Evolutionary conservation across 2,329 filamentous ascomycete genomes (phyloP).

Genomic region (Onygenales sp.): DNA sequence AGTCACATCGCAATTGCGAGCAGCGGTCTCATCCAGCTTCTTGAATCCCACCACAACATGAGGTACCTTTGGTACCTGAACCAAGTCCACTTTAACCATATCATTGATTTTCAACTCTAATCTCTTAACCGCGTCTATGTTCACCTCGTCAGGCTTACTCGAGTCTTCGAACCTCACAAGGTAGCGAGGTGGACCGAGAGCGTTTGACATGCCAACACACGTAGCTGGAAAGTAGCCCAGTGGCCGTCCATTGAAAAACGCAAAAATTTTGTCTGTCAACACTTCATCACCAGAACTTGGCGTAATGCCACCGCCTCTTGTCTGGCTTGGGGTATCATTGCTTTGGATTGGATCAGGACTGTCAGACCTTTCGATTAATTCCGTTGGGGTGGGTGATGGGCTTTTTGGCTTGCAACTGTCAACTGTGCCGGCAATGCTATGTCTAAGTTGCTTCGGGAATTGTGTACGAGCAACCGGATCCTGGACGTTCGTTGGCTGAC

Average conservation of each 20-base stretch:
- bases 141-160: slow-evolving; percentile 30
- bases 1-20: slow-evolving; percentile 14
- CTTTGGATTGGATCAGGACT: slow-evolving; percentile 1
- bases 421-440: background rate
- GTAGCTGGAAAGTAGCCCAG: slow-evolving; percentile 52
- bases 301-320: background rate
- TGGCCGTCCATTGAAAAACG: slow-evolving; percentile 47
- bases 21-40: slow-evolving; percentile 19
- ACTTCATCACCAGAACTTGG: slow-evolving; percentile 10
- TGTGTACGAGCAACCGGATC: background rate
- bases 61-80: slow-evolving; percentile 31
- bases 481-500: background rate
- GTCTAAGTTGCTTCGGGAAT: background rate
- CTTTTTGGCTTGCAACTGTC: background rate
- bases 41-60: slow-evolving; percentile 35
- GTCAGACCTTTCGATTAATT: background rate
- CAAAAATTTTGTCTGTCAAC: slow-evolving; percentile 46
- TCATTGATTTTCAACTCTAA: slow-evolving; percentile 38
- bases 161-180: slow-evolving; percentile 37
- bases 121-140: slow-evolving; percentile 31
- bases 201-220: slow-evolving; percentile 40
- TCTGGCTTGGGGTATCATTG: background rate
- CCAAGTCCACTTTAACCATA: slow-evolving; percentile 37
- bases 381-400: slow-evolving; percentile 4
- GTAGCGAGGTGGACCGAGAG: slow-evolving; percentile 32